Base-by-base conservation (phyloP, 139 green algal genomes). In the Chlorella sorokiniana region DNA sequence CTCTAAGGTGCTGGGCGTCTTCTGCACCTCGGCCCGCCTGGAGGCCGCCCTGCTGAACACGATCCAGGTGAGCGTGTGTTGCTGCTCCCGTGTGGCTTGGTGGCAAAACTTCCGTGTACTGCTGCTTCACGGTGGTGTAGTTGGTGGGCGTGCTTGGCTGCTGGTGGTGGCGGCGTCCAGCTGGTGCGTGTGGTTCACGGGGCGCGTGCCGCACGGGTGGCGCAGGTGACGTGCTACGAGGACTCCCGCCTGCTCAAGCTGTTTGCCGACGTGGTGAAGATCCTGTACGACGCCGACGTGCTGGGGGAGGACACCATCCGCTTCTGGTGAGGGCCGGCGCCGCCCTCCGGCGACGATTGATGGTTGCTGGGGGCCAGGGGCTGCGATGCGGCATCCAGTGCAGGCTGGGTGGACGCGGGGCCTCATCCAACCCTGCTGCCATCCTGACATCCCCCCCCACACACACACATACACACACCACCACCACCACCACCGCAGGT, bases 171-270 rank as follows among this genome's bases (percentile, higher is more conserved):
- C n/a, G n/a, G n/a, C n/a, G n/a, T n/a, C n/a, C n/a, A n/a, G n/a
- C n/a, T n/a, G n/a, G n/a, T n/a, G n/a, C n/a, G n/a, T n/a, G n/a
- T n/a, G n/a, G n/a, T n/a, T n/a, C n/a, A n/a, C n/a, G n/a, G n/a
- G n/a, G n/a, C n/a, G n/a, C n/a, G n/a, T n/a, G n/a, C n/a, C n/a
- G n/a, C n/a, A n/a, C n/a, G n/a, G n/a, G n/a, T n/a, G n/a, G 16
- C 56, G 48, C 86, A 88, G 79, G 94, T 97, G 73, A 90, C 91
- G 42, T 98, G 95, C 90, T 99, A 99, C 81, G 95, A 99, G 89
- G 96, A 98, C 86, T 94, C 85, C 70, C 91, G 95, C 71, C 85
- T 98, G 83, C 88, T 98, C 56, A 98, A 98, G 88, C 85, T 98
- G 61, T 99, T 98, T 88, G 86, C 84, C 20, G 91, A 96, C 85